Base-by-base conservation (phyloP, 805 yeast species). In the Candida ovalis region DNA sequence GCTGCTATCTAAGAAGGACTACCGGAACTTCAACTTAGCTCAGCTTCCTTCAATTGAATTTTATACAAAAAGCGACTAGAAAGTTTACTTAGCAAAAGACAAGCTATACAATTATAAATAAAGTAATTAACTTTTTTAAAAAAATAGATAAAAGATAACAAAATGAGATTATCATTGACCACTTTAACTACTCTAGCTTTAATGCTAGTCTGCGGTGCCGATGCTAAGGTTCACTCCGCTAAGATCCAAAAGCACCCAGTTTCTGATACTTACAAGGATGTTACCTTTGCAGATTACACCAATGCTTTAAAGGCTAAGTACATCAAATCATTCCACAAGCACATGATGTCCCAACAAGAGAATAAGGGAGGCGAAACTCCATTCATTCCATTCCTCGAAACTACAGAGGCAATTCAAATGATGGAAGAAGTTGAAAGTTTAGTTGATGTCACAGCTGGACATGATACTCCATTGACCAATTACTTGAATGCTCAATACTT, bases 401-500 rank as follows among this genome's bases (percentile, higher is more conserved):
- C 45, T 3, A 22, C 38, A 8, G 38, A 35, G 17, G 22, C 38
- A 7, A 17, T 35, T 35, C 38, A 17, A n/a, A 4, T 27, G n/a
- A 22, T n/a, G 17, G 40, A 54, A 42, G 52, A 45, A 8, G 40
- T 23, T 37, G 55, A 47, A 40, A 4, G 15, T 12, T 15, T 30
- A 17, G 47, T 42, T 30, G 58, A 57, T 5, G 65, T 60, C 35
- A 59, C 60, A 32, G 72, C 63, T 18, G 80, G 76, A 33, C 89
- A 85, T 64, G 85, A 86, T 56, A 76, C 88, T 42, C 97, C 98
- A 13, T 78, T 94, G 67, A 84, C 94, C 55, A 91, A 94, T 75
- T 94, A 92, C 70, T 71, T 88, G 72, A 94, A 94, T 67, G 98
- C 98, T 39, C 99, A 94, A 73, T 92, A 94, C 72, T 94, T 78